Evolutionary conservation across 2,329 filamentous ascomycete species (phyloP).

Genomic region (Talaromyces rugulosus): DNA sequence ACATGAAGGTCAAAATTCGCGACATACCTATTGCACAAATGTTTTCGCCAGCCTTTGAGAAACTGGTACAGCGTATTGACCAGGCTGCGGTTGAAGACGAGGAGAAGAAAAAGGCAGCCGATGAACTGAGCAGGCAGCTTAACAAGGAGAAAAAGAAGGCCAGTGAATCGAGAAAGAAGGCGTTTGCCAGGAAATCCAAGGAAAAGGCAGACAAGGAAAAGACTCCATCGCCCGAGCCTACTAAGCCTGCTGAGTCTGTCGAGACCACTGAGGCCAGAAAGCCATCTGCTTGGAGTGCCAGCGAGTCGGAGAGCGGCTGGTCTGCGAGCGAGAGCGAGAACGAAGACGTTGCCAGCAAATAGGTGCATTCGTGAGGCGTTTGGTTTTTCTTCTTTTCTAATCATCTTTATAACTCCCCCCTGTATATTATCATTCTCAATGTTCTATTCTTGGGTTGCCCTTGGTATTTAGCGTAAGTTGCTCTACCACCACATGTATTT

Average conservation of each 20-base stretch:
- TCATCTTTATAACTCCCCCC: background rate
- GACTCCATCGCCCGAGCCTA: constrained; percentile 1
- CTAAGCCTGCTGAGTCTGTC: background rate
- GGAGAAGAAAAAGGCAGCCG: constrained; percentile 17
- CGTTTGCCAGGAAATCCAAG: constrained; percentile 9
- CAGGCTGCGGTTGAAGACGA: constrained; percentile 26
- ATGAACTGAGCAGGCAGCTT: constrained; percentile 18
- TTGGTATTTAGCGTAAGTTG: background rate
- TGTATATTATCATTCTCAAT: constrained; percentile 6
- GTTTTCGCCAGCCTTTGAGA: constrained; percentile 53
- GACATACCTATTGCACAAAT: constrained; percentile 56
- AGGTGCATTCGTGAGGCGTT: background rate
- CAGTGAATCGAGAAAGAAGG: constrained; percentile 19
- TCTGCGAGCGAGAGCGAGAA: constrained; percentile 14
- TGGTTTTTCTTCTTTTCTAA: background rate
- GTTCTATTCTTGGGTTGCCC: background rate
- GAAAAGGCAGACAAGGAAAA: constrained; percentile 19
- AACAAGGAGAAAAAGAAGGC: constrained; percentile 17
- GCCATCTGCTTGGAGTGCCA: constrained; percentile 30
- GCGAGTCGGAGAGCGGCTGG: constrained; percentile 36
- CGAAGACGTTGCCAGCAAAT: background rate
- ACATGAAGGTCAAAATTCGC: constrained; percentile 58
- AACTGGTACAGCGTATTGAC: constrained; percentile 45
- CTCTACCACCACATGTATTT: background rate
- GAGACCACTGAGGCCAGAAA: constrained; percentile 1